phyloP scores from a whole-genome alignment of 345 rosid genomes.

The Arabis alpina region DNA sequence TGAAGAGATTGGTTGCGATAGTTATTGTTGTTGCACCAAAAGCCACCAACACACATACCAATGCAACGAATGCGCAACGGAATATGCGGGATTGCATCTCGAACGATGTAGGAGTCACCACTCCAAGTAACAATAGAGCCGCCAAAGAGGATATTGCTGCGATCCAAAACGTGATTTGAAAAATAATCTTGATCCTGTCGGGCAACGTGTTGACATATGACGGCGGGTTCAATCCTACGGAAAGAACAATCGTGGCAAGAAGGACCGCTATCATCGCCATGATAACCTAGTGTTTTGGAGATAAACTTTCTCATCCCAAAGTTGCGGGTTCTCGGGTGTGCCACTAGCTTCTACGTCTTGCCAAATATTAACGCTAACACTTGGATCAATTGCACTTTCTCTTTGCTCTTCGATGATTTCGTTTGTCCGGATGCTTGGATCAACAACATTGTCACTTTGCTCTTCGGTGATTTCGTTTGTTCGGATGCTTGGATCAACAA shows the following conservation, averaged over 20 bases:
- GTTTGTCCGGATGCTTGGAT: too few species aligned
- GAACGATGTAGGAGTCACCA: background rate
- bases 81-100: background rate
- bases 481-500: too few species aligned
- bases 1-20: background rate
- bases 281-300: background rate
- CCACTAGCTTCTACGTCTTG: too few species aligned
- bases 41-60: background rate
- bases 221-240: background rate
- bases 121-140: background rate
- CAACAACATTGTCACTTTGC: too few species aligned
- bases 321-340: too few species aligned
- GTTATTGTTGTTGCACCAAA: background rate
- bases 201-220: background rate
- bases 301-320: background rate
- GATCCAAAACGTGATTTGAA: background rate
- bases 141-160: background rate
- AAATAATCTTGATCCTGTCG: background rate
- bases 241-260: background rate
- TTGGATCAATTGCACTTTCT: too few species aligned
- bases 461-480: too few species aligned
- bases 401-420: too few species aligned
- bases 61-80: background rate
- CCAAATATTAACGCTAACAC: too few species aligned
- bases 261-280: background rate